These are phyloP conservation scores for Erigeron canadensis DNA, from an alignment of 129 eudicot species.

Conservation along the genomic window DNA sequence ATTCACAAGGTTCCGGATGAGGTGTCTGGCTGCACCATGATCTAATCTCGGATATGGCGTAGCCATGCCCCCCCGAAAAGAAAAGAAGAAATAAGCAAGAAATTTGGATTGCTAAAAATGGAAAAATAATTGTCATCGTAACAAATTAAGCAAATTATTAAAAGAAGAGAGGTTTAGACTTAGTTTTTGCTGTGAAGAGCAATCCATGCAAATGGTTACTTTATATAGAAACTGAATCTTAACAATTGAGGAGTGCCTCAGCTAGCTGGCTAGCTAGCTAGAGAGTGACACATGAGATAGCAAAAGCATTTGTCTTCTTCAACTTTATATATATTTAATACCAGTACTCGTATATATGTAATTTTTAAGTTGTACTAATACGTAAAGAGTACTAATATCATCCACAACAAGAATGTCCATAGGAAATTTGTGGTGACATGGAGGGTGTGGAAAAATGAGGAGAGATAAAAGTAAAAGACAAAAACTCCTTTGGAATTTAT, in stretches of 20 bases:
- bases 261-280: too few relatives aligned
- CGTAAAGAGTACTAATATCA: too few relatives aligned
- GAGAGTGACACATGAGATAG: too few relatives aligned
- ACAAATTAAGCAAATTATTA: slow-evolving; percentile 18
- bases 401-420: too few relatives aligned
- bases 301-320: too few relatives aligned
- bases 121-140: slow-evolving; percentile 19
- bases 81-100: slow-evolving; percentile 23
- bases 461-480: too few relatives aligned
- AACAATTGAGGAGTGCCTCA: not conserved
- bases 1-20: slow-evolving; percentile 60
- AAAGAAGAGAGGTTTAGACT: slow-evolving; percentile 6
- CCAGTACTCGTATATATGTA: too few relatives aligned
- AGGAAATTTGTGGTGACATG: too few relatives aligned
- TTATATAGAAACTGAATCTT: slow-evolving; percentile 32
- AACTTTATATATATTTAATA: too few relatives aligned
- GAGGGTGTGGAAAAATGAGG: too few relatives aligned
- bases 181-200: slow-evolving; percentile 15
- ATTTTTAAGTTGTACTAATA: too few relatives aligned
- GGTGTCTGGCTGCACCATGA: slow-evolving; percentile 80
- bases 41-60: slow-evolving; percentile 32
- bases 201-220: slow-evolving; percentile 20
- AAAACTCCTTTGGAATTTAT: too few relatives aligned
- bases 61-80: slow-evolving; percentile 27
- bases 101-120: slow-evolving; percentile 19